Evolutionary conservation across 2,329 filamentous ascomycete species (phyloP).

Genomic region (Colletotrichum sp.): DNA sequence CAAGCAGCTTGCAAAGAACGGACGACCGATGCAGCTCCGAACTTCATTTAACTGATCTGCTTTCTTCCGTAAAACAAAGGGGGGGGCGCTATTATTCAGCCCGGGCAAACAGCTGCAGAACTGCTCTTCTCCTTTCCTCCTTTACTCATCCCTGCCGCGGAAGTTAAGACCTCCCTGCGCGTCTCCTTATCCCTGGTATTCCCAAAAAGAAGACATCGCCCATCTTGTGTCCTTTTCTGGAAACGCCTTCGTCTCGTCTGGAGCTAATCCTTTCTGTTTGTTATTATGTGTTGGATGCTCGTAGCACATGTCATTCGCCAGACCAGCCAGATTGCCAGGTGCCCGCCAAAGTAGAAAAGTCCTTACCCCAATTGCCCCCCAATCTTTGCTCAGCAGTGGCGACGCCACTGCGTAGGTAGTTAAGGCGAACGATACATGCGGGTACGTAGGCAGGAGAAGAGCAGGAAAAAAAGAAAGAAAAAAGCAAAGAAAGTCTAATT

Average conservation of each 20-base stretch:
- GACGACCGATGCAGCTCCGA: conserved; percentile 2
- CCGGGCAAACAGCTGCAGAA: background rate
- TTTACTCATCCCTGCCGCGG: background rate
- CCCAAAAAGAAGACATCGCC: background rate
- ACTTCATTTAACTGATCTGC: background rate
- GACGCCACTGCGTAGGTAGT: background rate
- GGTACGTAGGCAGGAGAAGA: background rate
- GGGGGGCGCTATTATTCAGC: background rate
- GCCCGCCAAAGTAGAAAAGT: background rate
- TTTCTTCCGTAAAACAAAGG: background rate
- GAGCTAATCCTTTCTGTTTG: background rate
- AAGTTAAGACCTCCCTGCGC: background rate
- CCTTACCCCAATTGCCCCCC: background rate
- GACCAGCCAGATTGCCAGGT: background rate
- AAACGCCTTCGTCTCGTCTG: background rate
- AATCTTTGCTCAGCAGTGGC: background rate
- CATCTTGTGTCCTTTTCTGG: background rate
- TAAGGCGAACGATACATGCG: background rate
- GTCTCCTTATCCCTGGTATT: background rate
- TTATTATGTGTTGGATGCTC: conserved; percentile 2
- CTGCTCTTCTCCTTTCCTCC: background rate
- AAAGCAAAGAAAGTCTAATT: background rate
- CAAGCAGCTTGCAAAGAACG: background rate
- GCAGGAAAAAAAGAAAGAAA: background rate
- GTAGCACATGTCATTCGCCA: background rate